phyloP scores from a whole-genome alignment of 352 stramenopile genomes.

The Thraustotheca clavata region DNA sequence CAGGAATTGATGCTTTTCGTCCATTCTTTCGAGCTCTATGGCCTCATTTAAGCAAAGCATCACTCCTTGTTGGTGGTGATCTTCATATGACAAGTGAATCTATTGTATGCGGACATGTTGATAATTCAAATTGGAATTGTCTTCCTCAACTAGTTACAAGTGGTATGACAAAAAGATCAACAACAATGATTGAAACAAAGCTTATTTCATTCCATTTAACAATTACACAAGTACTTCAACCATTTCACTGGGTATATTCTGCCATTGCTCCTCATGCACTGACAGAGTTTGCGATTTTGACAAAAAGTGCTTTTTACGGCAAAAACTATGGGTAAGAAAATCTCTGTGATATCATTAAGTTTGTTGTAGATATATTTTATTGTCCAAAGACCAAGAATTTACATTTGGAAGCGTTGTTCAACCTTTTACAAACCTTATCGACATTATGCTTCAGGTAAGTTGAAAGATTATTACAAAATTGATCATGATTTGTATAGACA shows the following conservation, averaged over 20 bases:
- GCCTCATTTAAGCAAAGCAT: slow-evolving; percentile 19
- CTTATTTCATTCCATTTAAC: slow-evolving; percentile 47
- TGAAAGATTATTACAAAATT: no score
- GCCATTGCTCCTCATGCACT: neutral
- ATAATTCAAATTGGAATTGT: slow-evolving; percentile 21
- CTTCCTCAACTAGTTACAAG: slow-evolving; percentile 62
- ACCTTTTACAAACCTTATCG: no score
- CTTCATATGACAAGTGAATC: slow-evolving; percentile 49
- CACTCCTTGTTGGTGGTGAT: slow-evolving; percentile 51
- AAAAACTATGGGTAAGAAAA: slow-evolving; percentile 62
- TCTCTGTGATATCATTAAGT: no score
- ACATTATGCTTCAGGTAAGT: no score
- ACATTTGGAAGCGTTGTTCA: no score
- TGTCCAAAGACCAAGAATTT: no score
- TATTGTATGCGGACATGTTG: slow-evolving; percentile 29
- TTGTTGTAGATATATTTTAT: no score
- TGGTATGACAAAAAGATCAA: slow-evolving; percentile 49
- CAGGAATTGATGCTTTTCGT: slow-evolving; percentile 38
- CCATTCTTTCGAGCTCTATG: slow-evolving; percentile 29
- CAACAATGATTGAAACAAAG: slow-evolving; percentile 41
- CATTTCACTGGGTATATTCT: slow-evolving; percentile 14
- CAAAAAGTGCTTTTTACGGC: slow-evolving; percentile 39
- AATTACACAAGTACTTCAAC: slow-evolving; percentile 32
- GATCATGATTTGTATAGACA: neutral
- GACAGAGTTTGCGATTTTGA: slow-evolving; percentile 31